Base-by-base conservation (phyloP, 805 yeast genomes). In the Ogataea saltuana region DNA sequence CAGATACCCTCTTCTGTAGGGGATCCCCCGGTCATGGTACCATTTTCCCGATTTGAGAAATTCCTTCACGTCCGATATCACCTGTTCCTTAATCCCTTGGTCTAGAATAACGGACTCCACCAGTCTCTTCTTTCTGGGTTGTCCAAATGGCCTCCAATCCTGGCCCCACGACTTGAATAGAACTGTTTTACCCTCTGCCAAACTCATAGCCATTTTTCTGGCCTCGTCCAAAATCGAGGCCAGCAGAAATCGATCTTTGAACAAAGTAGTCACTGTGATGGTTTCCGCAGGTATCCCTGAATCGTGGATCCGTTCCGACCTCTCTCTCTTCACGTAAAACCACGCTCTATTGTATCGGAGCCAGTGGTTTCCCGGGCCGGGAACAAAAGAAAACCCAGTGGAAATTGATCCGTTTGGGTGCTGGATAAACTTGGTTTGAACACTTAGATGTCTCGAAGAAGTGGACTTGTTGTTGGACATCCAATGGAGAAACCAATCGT, bases 121-220 rank as follows among this genome's bases (percentile, higher is more conserved):
- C 20, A 84, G 66, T 54, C 99, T 74, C 66, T 91, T 91, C 55
- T 82, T 83, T 49, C 97, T 75, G 1, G 99, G 98, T 60, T 83
- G 90, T 2, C 99, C 99, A 70, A 93, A 93, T 4, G 96, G 96
- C 58, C 98, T 74, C 99, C 99, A 93, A 59, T 93, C 99, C 21
- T 96, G 96, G 1, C 98, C 99, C 88, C 93, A 91, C 9, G 96
- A 85, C 4, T 97, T 88, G 63, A 78, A 93, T 4, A 93, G 68
- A 6, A 93, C 98, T 0, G 98, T 93, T 59, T 89, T 91, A 6
- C 99, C 98, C 59, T 88, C 95, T 46, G 85, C 83, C 22, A 83
- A 75, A 55, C 79, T 80, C 59, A 89, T 72, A 0, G 98, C 98
- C 69, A 88, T 66, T 28, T 71, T 66, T 56, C 90, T 88, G 3